phyloP scores from a whole-genome alignment of 2,329 filamentous ascomycete species.

The Phaeosphaeriaceae sp. region DNA sequence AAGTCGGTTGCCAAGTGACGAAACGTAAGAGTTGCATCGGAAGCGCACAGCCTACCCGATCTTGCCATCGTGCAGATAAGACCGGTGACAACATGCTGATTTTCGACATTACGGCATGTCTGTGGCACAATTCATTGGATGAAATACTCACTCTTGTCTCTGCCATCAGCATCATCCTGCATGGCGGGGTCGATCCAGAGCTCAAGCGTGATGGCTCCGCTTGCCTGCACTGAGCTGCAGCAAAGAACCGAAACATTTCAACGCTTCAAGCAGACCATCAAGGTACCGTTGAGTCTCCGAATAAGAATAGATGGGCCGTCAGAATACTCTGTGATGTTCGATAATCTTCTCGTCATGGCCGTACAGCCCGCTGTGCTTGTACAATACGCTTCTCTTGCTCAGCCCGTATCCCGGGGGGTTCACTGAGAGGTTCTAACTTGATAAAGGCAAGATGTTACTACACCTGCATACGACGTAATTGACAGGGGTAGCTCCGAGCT shows the following conservation, averaged over 20 bases:
- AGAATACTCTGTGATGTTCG: neutral
- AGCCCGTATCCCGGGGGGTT: constrained; percentile 4
- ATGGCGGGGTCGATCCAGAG: constrained; percentile 35
- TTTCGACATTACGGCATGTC: constrained; percentile 31
- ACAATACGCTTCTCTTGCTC: neutral
- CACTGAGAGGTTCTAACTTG: constrained; percentile 22
- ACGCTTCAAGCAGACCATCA: constrained; percentile 18
- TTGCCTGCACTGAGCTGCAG: neutral
- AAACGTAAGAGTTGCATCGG: constrained; percentile 31
- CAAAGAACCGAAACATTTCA: neutral
- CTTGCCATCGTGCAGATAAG: constrained; percentile 36
- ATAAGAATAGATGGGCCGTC: neutral
- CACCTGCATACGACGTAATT: constrained; percentile 31
- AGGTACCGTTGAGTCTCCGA: constrained; percentile 6
- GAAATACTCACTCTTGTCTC: constrained; percentile 9
- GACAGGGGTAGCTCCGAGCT: constrained; percentile 39
- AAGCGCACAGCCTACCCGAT: constrained; percentile 22
- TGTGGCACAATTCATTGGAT: constrained; percentile 28
- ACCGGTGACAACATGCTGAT: constrained; percentile 21
- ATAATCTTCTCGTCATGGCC: neutral
- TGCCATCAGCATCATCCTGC: constrained; percentile 29
- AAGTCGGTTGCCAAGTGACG: constrained; percentile 18
- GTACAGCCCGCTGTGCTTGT: neutral
- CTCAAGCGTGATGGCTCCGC: constrained; percentile 12
- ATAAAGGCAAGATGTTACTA: constrained; percentile 24